These are phyloP conservation scores for Hypoxylon sp. DNA, from an alignment of 2,329 filamentous ascomycete genomes.

Conservation along the genomic window DNA sequence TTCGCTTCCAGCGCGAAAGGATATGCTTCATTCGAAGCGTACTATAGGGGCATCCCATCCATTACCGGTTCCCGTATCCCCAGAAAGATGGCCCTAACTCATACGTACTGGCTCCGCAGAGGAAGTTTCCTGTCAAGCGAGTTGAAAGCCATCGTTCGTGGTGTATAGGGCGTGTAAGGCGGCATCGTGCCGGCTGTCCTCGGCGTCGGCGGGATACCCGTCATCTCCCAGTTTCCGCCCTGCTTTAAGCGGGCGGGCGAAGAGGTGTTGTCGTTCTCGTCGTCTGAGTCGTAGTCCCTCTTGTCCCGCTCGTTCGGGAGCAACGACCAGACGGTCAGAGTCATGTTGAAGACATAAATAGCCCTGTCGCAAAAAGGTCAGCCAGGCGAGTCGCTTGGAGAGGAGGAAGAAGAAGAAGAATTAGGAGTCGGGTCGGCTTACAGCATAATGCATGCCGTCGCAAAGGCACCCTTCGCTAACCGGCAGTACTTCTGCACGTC, in stretches of 20 bases:
- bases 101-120: conserved; percentile 50
- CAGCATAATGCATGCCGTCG: conserved; percentile 72
- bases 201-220: conserved; percentile 55
- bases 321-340: conserved; percentile 66
- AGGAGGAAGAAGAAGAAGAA: too few species aligned
- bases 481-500: conserved; percentile 67
- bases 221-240: conserved; percentile 66
- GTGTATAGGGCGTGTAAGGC: too few species aligned
- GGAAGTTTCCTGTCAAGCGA: conserved; percentile 67
- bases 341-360: conserved; percentile 67
- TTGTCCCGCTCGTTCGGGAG: conserved; percentile 64
- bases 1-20: conserved; percentile 28
- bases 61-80: background rate
- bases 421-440: too few species aligned
- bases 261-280: conserved; percentile 45
- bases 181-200: conserved; percentile 51
- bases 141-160: conserved; percentile 73
- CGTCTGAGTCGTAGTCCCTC: conserved; percentile 52
- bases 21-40: conserved; percentile 11
- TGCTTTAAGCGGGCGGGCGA: conserved; percentile 50
- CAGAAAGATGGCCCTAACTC: too few species aligned
- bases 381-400: too few species aligned
- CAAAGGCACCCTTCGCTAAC: conserved; percentile 74
- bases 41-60: conserved; percentile 1
- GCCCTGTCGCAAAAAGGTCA: conserved; percentile 52